phyloP scores from a whole-genome alignment of 495 filamentous ascomycete genomes.

The Choiromyces venosus region DNA sequence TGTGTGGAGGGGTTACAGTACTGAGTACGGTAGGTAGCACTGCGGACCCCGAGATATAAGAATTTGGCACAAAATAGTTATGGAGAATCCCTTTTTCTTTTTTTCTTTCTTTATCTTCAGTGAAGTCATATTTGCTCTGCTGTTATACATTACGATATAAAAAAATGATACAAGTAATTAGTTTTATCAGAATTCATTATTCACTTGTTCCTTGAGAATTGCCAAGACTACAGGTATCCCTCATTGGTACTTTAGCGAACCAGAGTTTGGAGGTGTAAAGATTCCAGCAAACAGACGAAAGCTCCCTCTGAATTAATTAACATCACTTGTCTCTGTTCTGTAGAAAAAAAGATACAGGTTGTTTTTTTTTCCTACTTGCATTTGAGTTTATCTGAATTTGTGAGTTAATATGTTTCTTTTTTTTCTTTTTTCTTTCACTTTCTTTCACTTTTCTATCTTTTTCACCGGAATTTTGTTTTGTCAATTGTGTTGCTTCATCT shows the following conservation, averaged over 20 bases:
- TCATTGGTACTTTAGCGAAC: background rate
- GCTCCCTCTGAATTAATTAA: background rate
- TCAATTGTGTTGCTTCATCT: constrained; percentile 14
- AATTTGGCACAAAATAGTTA: background rate
- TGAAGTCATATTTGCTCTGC: background rate
- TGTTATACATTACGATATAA: background rate
- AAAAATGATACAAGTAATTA: background rate
- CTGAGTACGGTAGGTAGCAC: background rate
- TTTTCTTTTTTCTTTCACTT: background rate
- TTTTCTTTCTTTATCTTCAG: background rate
- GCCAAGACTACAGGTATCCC: background rate
- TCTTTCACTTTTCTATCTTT: constrained; percentile 4
- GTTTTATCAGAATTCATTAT: background rate
- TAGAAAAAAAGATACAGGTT: background rate
- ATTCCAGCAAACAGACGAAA: background rate
- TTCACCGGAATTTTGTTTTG: constrained; percentile 8
- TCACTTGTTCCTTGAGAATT: background rate
- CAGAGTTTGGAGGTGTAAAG: background rate
- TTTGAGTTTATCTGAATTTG: background rate
- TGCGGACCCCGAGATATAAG: background rate
- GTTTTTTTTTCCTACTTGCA: background rate
- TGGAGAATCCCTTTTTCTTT: background rate
- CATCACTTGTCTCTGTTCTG: background rate
- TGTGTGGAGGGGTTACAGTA: background rate
- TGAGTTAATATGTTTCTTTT: constrained; percentile 5